These are phyloP conservation scores for Xerophyta viscosa DNA, from an alignment of 106 monocot genomes.

Conservation along the genomic window DNA sequence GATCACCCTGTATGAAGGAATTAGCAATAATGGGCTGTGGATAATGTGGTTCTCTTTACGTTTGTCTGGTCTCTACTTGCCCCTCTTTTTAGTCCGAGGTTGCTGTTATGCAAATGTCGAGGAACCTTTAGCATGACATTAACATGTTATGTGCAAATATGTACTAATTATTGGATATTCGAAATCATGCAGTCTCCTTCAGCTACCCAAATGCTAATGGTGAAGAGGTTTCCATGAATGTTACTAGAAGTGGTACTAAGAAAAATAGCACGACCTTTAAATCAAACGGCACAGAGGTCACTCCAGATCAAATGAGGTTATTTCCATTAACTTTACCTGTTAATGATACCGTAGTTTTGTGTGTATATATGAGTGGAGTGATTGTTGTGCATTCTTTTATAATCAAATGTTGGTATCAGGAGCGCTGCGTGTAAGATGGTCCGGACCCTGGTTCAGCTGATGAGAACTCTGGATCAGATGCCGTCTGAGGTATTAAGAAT, in stretches of 20 bases:
- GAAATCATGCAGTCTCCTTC: slow-evolving; percentile 63
- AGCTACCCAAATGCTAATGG: slow-evolving; percentile 43
- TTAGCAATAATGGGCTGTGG: too few species aligned
- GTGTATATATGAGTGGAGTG: too few species aligned
- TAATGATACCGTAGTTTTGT: too few species aligned
- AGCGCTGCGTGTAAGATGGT: slow-evolving; percentile 99
- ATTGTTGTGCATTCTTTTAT: not conserved
- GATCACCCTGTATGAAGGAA: too few species aligned
- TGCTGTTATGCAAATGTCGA: too few species aligned
- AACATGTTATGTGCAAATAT: too few species aligned
- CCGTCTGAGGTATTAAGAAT: slow-evolving; percentile 58
- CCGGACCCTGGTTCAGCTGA: slow-evolving; percentile 81
- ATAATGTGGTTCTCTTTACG: too few species aligned
- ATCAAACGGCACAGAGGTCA: slow-evolving; percentile 49
- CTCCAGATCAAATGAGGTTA: slow-evolving; percentile 99
- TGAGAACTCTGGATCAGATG: slow-evolving; percentile 97
- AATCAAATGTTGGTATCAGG: slow-evolving; percentile 24
- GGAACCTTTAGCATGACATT: too few species aligned
- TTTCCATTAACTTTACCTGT: too few species aligned
- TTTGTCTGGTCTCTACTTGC: too few species aligned
- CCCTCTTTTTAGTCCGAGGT: too few species aligned
- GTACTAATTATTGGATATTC: not conserved
- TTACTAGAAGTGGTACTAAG: slow-evolving; percentile 71
- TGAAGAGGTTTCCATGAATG: slow-evolving; percentile 87
- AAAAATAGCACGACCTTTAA: slow-evolving; percentile 63